These are phyloP conservation scores for Cystobasidiopsis lactophilus DNA, from an alignment of 768 basidiomycete genomes.

Conservation along the genomic window DNA sequence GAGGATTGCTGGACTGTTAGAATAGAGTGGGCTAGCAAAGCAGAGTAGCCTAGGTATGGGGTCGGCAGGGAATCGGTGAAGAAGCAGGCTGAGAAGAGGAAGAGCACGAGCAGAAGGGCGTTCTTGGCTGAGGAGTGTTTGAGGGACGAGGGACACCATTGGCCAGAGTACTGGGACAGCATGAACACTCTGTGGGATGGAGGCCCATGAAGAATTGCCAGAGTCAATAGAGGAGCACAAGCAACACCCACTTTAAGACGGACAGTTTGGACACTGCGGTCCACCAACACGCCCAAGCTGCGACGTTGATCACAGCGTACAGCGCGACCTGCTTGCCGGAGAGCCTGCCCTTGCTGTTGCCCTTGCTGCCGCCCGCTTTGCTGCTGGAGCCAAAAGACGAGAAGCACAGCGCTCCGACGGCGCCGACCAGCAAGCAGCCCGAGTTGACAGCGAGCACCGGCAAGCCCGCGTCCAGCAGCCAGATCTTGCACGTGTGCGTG, in stretches of 20 bases:
- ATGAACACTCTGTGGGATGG: conserved; percentile 29
- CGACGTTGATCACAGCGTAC: conserved; percentile 31
- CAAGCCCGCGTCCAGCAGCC: conserved; percentile 14
- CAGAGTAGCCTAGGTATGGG: neutral
- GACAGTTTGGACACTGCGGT: conserved; percentile 28
- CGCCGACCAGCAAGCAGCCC: neutral
- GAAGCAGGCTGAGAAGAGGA: neutral
- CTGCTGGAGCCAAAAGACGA: neutral
- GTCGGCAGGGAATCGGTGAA: neutral
- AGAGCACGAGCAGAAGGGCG: neutral
- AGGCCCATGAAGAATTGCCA: conserved; percentile 10
- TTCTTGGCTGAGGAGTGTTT: neutral
- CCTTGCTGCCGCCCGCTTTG: conserved; percentile 2
- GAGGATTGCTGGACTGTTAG: neutral
- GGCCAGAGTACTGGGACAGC: neutral
- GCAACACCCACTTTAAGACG: conserved; percentile 11
- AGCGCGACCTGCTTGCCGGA: neutral
- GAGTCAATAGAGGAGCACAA: no score
- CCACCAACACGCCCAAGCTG: conserved; percentile 30
- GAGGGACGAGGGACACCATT: conserved; percentile 1
- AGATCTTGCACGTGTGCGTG: conserved; percentile 15
- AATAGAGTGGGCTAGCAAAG: neutral
- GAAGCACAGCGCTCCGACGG: neutral
- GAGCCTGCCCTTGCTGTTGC: conserved; percentile 1
- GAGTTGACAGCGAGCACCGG: conserved; percentile 2